Conservation (phyloP, 495 filamentous ascomycete genomes). For the Penicillium herquei region DNA sequence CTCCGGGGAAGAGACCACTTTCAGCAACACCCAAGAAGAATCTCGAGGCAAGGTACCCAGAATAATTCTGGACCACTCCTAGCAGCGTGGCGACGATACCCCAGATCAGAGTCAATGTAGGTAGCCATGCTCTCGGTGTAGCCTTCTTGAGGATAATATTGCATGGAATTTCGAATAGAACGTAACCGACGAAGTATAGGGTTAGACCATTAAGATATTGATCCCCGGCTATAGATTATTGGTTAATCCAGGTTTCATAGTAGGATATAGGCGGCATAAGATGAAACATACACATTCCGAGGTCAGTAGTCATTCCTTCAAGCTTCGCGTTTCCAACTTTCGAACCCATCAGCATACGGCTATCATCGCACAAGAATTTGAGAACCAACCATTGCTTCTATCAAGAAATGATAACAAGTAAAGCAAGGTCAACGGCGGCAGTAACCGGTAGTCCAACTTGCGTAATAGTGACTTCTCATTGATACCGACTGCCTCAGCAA, state of each 20-base stretch:
- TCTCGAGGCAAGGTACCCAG: conserved; percentile 61
- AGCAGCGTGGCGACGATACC: conserved; percentile 70
- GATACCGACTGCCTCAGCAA: conserved; percentile 30
- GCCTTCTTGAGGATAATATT: conserved; percentile 73
- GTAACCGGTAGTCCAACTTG: conserved; percentile 61
- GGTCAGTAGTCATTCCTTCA: conserved; percentile 62
- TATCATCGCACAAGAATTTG: not conserved
- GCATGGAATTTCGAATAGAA: conserved; percentile 68
- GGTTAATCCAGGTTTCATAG: not conserved
- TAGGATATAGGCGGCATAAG: not conserved
- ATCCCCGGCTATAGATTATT: conserved; percentile 49
- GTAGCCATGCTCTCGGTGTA: conserved; percentile 61
- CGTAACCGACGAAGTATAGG: conserved; percentile 75
- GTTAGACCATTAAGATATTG: conserved; percentile 72
- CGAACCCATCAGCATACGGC: too few species aligned
- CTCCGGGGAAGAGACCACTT: conserved; percentile 68
- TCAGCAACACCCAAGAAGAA: conserved; percentile 41
- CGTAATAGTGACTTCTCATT: conserved; percentile 63
- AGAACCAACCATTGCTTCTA: conserved; percentile 62
- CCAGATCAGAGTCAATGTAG: conserved; percentile 54
- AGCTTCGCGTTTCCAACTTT: conserved; percentile 55
- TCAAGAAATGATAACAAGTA: conserved; percentile 76
- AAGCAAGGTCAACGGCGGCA: conserved; percentile 66
- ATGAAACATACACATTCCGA: conserved; percentile 54
- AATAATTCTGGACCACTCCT: conserved; percentile 63